Evolutionary conservation across 2,329 filamentous ascomycete species (phyloP).

Genomic region (Curvularia lunata): DNA sequence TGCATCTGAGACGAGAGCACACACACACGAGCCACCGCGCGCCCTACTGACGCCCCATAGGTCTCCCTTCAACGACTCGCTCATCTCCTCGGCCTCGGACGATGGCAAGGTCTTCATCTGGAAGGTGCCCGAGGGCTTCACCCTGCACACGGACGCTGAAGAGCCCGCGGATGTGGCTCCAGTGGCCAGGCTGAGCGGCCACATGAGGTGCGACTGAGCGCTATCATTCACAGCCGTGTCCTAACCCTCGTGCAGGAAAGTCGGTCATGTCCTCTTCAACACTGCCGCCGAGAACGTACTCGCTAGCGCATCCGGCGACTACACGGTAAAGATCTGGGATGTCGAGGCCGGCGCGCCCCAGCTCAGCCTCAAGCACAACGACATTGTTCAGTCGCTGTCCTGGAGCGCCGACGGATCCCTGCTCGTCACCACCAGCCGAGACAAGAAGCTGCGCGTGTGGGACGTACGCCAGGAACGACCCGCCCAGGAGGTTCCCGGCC

Average conservation of each 20-base stretch:
- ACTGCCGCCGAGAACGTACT: conserved; percentile 94
- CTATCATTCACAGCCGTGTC: conserved; percentile 2
- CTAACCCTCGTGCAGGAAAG: conserved; percentile 69
- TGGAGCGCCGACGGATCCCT: conserved; percentile 91
- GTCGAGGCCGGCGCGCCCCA: conserved; percentile 77
- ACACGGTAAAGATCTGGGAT: conserved; percentile 96
- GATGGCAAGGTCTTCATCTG: conserved; percentile 97
- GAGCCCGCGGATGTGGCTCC: conserved; percentile 83
- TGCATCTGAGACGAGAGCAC: not conserved
- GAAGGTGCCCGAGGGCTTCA: conserved; percentile 89
- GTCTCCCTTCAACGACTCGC: conserved; percentile 93
- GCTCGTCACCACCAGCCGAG: conserved; percentile 89
- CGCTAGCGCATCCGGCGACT: conserved; percentile 92
- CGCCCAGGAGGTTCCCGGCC: conserved; percentile 82
- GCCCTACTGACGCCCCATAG: conserved; percentile 54
- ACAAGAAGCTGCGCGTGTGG: conserved; percentile 98
- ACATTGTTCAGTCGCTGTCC: conserved; percentile 93
- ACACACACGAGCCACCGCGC: not conserved
- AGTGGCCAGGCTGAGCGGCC: conserved; percentile 80
- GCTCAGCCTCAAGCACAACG: conserved; percentile 80
- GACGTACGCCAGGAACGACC: conserved; percentile 92
- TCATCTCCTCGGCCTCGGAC: conserved; percentile 93
- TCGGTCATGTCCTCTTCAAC: conserved; percentile 98
- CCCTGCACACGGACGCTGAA: conserved; percentile 81
- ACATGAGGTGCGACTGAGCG: conserved; percentile 70